phyloP scores from a whole-genome alignment of 225 moss, liverwort and hornwort genomes.

The Ulota crispa region DNA sequence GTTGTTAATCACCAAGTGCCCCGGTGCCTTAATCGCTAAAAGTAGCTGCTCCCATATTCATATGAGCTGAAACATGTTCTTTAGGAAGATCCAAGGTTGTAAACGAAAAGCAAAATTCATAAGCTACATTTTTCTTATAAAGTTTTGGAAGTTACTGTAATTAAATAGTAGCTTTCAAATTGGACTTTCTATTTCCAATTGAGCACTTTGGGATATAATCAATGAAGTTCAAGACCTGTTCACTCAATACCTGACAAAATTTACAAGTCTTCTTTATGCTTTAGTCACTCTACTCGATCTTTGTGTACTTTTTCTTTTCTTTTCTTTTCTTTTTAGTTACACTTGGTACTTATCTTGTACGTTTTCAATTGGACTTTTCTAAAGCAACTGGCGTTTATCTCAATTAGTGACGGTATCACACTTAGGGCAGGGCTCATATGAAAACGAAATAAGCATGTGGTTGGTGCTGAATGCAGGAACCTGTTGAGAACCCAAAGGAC shows the following conservation, averaged over 20 bases:
- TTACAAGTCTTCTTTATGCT: not conserved
- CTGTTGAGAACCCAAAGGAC: constrained; percentile 57
- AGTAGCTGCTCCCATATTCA: not conserved
- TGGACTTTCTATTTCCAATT: not conserved
- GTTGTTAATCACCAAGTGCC: not conserved
- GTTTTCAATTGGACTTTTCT: not conserved
- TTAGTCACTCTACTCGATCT: not conserved
- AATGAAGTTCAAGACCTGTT: not conserved
- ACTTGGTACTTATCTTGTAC: not conserved
- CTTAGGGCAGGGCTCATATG: not conserved
- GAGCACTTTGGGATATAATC: not conserved
- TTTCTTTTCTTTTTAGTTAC: not conserved
- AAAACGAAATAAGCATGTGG: not conserved
- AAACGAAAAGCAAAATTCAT: not conserved
- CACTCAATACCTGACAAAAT: not conserved
- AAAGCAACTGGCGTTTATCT: not conserved
- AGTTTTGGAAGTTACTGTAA: not conserved
- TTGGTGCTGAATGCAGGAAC: constrained; percentile 59
- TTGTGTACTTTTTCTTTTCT: not conserved
- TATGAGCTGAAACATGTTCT: not conserved
- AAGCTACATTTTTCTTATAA: not conserved
- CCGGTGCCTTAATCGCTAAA: not conserved
- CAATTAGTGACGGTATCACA: not conserved
- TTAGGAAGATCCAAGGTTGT: not conserved
- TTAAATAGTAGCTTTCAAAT: not conserved